These are phyloP conservation scores for Filobasidium uniguttulatum DNA, from an alignment of 1,284 basidiomycete genomes.

Conservation along the genomic window DNA sequence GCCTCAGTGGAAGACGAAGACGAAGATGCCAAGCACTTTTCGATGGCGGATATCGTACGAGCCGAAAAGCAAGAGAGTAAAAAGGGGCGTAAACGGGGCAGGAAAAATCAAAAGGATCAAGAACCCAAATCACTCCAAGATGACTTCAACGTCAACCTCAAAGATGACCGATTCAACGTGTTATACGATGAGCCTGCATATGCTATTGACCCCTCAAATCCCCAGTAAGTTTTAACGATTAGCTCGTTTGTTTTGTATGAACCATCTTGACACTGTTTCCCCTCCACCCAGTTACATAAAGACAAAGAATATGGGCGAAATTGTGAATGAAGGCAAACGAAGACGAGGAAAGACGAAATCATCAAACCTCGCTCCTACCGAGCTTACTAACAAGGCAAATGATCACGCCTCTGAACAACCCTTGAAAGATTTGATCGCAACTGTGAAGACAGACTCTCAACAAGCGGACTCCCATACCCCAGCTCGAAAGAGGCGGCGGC, in stretches of 20 bases:
- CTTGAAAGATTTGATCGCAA: slow-evolving; percentile 58
- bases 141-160: slow-evolving; percentile 64
- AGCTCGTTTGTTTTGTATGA: neutral
- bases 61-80: slow-evolving; percentile 56
- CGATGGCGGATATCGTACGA: slow-evolving; percentile 77
- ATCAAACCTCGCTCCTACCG: slow-evolving; percentile 11
- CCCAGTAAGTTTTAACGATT: slow-evolving; percentile 50
- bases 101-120: slow-evolving; percentile 42
- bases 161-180: slow-evolving; percentile 75
- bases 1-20: slow-evolving; percentile 10
- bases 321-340: slow-evolving; percentile 47
- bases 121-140: slow-evolving; percentile 41
- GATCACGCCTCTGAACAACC: slow-evolving; percentile 35
- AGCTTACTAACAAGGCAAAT: slow-evolving; percentile 5
- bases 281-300: slow-evolving; percentile 57
- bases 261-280: neutral
- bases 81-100: slow-evolving; percentile 41
- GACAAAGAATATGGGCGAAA: slow-evolving; percentile 69
- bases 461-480: too few relatives aligned
- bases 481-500: too few relatives aligned
- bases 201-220: slow-evolving; percentile 91
- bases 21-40: slow-evolving; percentile 63
- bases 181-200: slow-evolving; percentile 82
- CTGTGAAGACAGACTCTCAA: slow-evolving; percentile 68
- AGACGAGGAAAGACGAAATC: slow-evolving; percentile 43